These are phyloP conservation scores for Plantago ovata DNA, from an alignment of 257 asterid genomes.

Conservation along the genomic window DNA sequence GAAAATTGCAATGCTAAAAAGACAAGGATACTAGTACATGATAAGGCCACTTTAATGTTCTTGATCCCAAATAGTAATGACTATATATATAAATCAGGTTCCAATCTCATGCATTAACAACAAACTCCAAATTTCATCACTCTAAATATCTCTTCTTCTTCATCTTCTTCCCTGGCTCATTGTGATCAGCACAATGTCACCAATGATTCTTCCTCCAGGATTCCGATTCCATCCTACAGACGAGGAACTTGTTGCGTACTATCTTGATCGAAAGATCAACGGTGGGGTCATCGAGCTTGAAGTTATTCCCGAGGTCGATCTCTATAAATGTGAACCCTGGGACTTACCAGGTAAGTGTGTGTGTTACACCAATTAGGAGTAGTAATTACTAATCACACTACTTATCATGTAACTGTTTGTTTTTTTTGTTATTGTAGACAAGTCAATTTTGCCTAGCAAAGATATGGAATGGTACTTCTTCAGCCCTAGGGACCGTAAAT, in stretches of 20 bases:
- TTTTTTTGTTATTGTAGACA: conserved; percentile 28
- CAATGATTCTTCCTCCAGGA: conserved; percentile 68
- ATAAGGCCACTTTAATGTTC: conserved; percentile 48
- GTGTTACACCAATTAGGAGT: neutral
- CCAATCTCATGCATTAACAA: conserved; percentile 16
- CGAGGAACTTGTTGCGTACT: conserved; percentile 71
- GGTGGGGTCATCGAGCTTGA: conserved; percentile 63
- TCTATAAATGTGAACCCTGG: conserved; percentile 77
- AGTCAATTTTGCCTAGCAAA: conserved; percentile 64
- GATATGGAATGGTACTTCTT: conserved; percentile 80
- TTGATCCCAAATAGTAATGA: conserved; percentile 32
- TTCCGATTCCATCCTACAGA: conserved; percentile 72
- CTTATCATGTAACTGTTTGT: neutral
- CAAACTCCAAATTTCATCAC: neutral
- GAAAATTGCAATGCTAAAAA: conserved; percentile 33
- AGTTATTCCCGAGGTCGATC: conserved; percentile 67
- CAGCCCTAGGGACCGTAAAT: conserved; percentile 66
- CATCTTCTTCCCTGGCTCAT: neutral
- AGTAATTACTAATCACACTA: neutral
- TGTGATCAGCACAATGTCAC: conserved; percentile 32
- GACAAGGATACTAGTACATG: conserved; percentile 34
- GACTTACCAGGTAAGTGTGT: conserved; percentile 59
- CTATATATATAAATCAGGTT: conserved; percentile 23
- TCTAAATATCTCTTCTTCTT: neutral
- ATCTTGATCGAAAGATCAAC: conserved; percentile 63